phyloP scores from a whole-genome alignment of 352 stramenopile genomes.

The Phytophthora megakarya region DNA sequence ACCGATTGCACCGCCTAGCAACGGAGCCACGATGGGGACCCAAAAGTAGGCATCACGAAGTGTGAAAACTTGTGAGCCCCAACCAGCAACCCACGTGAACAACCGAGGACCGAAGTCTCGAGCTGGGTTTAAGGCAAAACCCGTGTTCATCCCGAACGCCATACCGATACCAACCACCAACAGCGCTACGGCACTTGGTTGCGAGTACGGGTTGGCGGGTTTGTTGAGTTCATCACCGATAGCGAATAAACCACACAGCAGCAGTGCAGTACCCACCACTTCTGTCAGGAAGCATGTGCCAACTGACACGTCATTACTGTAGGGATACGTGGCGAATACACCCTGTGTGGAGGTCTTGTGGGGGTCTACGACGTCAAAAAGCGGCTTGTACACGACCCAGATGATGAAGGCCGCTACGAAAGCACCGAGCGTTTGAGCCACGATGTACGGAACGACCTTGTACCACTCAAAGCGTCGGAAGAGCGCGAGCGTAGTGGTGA shows the following conservation, averaged over 20 bases:
- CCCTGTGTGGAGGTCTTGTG: constrained; percentile 39
- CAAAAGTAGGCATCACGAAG: constrained; percentile 55
- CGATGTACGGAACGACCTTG: constrained; percentile 47
- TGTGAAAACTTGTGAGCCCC: constrained; percentile 43
- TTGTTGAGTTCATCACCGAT: constrained; percentile 56
- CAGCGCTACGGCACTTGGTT: constrained; percentile 45
- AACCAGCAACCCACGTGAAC: constrained; percentile 42
- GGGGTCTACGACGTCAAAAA: constrained; percentile 38
- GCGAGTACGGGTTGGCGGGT: constrained; percentile 41
- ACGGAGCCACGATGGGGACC: constrained; percentile 49
- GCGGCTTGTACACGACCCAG: constrained; percentile 56
- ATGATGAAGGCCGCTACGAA: constrained; percentile 53
- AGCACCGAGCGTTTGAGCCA: constrained; percentile 48
- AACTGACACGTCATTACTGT: constrained; percentile 36
- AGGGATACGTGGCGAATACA: constrained; percentile 57
- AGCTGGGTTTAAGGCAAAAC: constrained; percentile 66
- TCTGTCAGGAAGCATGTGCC: constrained; percentile 57
- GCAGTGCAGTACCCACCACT: constrained; percentile 51
- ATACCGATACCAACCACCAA: constrained; percentile 62
- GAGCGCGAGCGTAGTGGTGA: constrained; percentile 56
- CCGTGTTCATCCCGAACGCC: constrained; percentile 67
- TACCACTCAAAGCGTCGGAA: constrained; percentile 54
- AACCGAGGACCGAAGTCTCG: constrained; percentile 50
- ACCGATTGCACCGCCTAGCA: constrained; percentile 39
- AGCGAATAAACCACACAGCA: constrained; percentile 52